Percentiles rank a stretch among this genome's conserved stretches.
Conservation (phyloP, 352 stramenopile species). For the Phytophthora hibernalis region DNA sequence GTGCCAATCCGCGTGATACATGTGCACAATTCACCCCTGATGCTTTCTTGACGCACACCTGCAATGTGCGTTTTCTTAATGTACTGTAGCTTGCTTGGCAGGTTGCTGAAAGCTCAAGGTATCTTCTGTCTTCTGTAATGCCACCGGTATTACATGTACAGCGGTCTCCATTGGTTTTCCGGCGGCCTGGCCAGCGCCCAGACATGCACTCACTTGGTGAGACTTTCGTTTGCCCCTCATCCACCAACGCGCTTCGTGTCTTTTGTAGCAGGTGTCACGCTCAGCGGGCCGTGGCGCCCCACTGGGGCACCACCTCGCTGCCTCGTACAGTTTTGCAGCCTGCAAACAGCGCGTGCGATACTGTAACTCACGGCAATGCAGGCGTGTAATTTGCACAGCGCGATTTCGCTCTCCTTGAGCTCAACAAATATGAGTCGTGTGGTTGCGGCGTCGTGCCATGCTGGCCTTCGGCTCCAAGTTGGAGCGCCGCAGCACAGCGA, state of each 20-base stretch:
- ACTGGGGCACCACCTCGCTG: no score
- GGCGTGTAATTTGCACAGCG: constrained; percentile 25
- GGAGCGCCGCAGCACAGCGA: constrained; percentile 19
- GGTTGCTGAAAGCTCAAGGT: no score
- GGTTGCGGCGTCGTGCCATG: constrained; percentile 16
- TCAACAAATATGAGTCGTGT: constrained; percentile 25
- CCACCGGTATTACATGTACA: no score
- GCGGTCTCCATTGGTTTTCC: constrained; percentile 19
- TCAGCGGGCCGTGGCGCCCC: neutral
- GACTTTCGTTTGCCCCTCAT: constrained; percentile 14
- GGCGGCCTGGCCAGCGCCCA: constrained; percentile 14
- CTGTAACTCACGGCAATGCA: no score
- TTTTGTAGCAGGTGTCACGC: constrained; percentile 15
- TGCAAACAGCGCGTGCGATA: no score
- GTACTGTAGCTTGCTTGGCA: constrained; percentile 1
- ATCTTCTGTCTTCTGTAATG: no score
- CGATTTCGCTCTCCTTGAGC: constrained; percentile 27
- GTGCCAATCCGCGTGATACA: constrained; percentile 5
- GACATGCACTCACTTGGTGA: constrained; percentile 16
- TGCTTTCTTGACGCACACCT: constrained; percentile 1
- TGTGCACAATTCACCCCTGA: neutral
- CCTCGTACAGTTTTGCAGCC: no score
- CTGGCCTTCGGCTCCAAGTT: constrained; percentile 1
- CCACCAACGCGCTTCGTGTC: constrained; percentile 25
- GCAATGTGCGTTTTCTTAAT: constrained; percentile 1